Conservation (phyloP, 331 rosid species). For the Pyrus hybrid region DNA sequence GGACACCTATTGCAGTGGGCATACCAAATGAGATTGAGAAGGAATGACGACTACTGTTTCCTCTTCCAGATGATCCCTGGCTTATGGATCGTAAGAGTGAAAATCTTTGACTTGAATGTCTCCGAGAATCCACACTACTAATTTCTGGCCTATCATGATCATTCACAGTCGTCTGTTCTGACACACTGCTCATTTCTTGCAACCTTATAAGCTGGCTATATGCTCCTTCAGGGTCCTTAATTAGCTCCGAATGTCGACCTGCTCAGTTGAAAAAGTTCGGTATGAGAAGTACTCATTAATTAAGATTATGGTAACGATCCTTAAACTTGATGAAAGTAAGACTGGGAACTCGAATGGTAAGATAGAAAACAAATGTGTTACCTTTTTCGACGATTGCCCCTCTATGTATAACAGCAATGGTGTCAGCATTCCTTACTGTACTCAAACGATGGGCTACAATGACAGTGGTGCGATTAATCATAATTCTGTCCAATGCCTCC, state of each 20-base stretch:
- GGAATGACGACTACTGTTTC: constrained; percentile 38
- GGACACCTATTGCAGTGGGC: background rate
- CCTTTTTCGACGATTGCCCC: constrained; percentile 69
- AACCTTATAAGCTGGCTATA: constrained; percentile 60
- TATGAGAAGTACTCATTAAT: background rate
- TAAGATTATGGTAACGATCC: background rate
- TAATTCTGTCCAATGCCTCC: constrained; percentile 48
- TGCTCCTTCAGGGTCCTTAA: constrained; percentile 51
- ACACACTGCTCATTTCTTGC: constrained; percentile 33
- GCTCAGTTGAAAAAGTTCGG: background rate
- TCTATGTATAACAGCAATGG: too few relatives aligned
- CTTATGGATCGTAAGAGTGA: constrained; percentile 38
- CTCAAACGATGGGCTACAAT: too few relatives aligned
- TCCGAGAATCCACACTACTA: constrained; percentile 16
- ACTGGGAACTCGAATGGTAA: background rate
- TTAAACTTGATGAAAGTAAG: background rate
- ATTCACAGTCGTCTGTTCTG: constrained; percentile 8
- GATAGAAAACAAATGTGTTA: background rate
- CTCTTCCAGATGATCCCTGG: constrained; percentile 41
- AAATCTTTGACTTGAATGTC: constrained; percentile 31
- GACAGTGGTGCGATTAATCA: constrained; percentile 47
- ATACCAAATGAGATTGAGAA: constrained; percentile 25
- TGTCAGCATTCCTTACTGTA: too few relatives aligned
- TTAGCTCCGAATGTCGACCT: constrained; percentile 50
- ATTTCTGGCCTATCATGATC: constrained; percentile 8